Conservation (phyloP, 768 basidiomycete species). For the Mycena latifolia region DNA sequence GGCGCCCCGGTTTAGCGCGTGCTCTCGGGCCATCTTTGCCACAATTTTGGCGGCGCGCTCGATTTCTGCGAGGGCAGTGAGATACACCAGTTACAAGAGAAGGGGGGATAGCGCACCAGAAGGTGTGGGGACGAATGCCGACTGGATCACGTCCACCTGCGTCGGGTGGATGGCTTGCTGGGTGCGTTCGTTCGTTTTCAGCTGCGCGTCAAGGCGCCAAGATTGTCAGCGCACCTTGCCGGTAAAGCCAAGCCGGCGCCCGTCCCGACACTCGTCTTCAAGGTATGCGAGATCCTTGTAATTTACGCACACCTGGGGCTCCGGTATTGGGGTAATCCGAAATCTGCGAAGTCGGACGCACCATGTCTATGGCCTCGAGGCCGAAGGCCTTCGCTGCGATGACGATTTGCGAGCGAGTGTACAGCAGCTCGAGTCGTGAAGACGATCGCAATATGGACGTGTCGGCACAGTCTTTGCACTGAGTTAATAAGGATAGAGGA, state of each 20-base stretch:
- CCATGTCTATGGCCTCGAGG: constrained; percentile 93
- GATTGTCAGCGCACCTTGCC: constrained; percentile 72
- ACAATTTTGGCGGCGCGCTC: constrained; percentile 69
- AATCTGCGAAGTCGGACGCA: constrained; percentile 40
- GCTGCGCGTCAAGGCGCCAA: constrained; percentile 2
- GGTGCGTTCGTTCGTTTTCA: neutral
- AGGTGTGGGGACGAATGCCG: constrained; percentile 80
- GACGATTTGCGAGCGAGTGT: constrained; percentile 85
- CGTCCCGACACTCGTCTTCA: constrained; percentile 83
- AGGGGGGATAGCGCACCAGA: constrained; percentile 60
- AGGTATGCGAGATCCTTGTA: constrained; percentile 81
- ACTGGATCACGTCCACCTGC: constrained; percentile 84
- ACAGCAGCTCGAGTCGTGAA: constrained; percentile 83
- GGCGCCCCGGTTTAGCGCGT: constrained; percentile 60
- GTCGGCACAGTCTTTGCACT: constrained; percentile 87
- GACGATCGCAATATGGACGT: constrained; percentile 83
- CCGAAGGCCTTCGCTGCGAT: constrained; percentile 87
- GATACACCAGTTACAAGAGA: too few relatives aligned
- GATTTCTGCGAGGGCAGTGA: constrained; percentile 61
- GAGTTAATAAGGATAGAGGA: constrained; percentile 15
- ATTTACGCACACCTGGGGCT: constrained; percentile 83
- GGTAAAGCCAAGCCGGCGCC: constrained; percentile 86
- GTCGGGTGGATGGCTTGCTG: constrained; percentile 96
- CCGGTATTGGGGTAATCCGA: neutral
- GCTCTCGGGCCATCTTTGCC: constrained; percentile 59